phyloP scores from a whole-genome alignment of 768 basidiomycete species.

The Lentinula boryana region DNA sequence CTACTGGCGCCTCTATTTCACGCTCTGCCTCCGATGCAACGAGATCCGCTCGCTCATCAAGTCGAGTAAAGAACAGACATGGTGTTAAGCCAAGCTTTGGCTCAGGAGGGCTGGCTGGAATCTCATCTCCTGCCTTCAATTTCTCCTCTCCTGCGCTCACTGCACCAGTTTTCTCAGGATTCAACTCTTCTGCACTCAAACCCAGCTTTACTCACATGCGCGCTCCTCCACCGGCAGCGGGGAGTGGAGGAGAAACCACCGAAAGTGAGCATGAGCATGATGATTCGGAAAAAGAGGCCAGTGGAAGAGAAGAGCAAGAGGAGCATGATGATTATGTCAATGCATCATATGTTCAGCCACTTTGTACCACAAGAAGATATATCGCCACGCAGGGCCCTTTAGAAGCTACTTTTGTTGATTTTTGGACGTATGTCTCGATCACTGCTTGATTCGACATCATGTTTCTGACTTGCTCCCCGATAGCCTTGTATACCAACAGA shows the following conservation, averaged over 20 bases:
- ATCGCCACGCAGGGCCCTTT: slow-evolving; percentile 97
- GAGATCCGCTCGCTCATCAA: background rate
- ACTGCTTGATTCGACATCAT: background rate
- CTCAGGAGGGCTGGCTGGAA: background rate
- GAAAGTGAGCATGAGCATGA: slow-evolving; percentile 6
- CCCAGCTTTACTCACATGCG: slow-evolving; percentile 3
- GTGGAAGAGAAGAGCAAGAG: slow-evolving; percentile 8
- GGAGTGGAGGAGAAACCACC: background rate
- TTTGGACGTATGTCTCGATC: slow-evolving; percentile 74
- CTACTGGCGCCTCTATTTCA: background rate
- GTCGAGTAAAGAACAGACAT: background rate
- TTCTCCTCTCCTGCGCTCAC: background rate
- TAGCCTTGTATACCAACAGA: slow-evolving; percentile 90
- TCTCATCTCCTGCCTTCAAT: background rate
- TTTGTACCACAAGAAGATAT: slow-evolving; percentile 76
- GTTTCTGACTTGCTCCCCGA: slow-evolving; percentile 3
- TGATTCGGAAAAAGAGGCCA: background rate
- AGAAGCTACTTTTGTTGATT: slow-evolving; percentile 83
- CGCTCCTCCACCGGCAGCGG: background rate
- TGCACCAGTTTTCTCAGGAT: background rate
- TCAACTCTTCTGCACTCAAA: background rate
- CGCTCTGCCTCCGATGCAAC: background rate
- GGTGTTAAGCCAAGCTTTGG: background rate
- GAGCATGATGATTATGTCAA: slow-evolving; percentile 90
- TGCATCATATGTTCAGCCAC: slow-evolving; percentile 87